Conservation (phyloP, 2,329 filamentous ascomycete genomes). For the Tolypocladium capitatum region DNA sequence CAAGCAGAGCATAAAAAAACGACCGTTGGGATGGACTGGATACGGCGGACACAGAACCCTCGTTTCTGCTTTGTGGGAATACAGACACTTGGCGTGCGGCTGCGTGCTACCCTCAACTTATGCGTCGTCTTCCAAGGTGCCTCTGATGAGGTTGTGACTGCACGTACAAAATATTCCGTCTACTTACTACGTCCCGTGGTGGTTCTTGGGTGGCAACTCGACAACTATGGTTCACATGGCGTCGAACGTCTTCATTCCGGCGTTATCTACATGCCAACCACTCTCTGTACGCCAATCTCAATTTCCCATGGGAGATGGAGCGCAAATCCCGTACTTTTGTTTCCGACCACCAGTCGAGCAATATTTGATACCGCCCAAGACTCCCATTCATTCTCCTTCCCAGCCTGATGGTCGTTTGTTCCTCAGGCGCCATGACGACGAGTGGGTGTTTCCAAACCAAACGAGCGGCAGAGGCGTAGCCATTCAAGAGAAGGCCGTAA, state of each 20-base stretch:
- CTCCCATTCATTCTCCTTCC: not conserved
- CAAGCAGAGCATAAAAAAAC: not conserved
- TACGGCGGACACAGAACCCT: not conserved
- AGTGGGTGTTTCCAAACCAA: not conserved
- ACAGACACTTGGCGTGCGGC: not conserved
- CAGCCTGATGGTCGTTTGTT: not conserved
- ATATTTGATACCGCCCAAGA: not conserved
- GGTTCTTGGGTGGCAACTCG: not conserved
- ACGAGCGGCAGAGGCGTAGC: not conserved
- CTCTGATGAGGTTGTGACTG: not conserved
- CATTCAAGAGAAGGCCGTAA: not conserved
- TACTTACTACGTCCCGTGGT: not conserved
- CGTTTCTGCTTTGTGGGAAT: not conserved
- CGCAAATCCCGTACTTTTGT: not conserved
- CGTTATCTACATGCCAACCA: slow-evolving; percentile 5
- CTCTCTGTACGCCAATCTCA: not conserved
- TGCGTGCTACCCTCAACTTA: not conserved
- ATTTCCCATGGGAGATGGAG: not conserved
- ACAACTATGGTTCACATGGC: not conserved
- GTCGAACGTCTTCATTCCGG: slow-evolving; percentile 5
- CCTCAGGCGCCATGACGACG: not conserved
- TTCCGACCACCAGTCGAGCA: not conserved
- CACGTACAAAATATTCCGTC: too few species aligned
- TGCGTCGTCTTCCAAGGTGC: not conserved
- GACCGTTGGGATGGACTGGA: not conserved